Conservation (phyloP, 1,139 yeast genomes). For the Sugiyamaella novakii region DNA sequence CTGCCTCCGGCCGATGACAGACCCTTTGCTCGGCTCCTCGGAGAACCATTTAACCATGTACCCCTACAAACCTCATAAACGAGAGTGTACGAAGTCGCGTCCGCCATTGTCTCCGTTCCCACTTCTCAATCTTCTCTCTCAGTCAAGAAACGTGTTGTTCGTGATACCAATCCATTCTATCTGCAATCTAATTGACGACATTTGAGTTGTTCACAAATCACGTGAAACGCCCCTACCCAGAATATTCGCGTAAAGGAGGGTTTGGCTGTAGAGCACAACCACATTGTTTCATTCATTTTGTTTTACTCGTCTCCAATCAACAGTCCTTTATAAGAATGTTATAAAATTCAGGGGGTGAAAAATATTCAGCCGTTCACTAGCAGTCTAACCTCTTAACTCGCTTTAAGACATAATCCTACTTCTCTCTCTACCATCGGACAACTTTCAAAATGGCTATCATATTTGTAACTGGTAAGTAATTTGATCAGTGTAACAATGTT, state of each 20-base stretch:
- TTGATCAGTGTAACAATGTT: background rate
- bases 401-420: too few relatives aligned
- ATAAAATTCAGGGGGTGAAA: slow-evolving; percentile 8
- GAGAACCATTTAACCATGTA: too few relatives aligned
- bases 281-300: too few relatives aligned
- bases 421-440: background rate
- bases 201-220: slow-evolving; percentile 25
- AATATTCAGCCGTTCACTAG: background rate
- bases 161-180: too few relatives aligned
- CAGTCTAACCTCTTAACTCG: too few relatives aligned
- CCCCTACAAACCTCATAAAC: slow-evolving; percentile 40
- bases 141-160: slow-evolving; percentile 12
- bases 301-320: too few relatives aligned
- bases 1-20: slow-evolving; percentile 12
- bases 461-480: slow-evolving; percentile 24
- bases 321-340: too few relatives aligned
- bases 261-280: too few relatives aligned
- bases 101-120: slow-evolving; percentile 38
- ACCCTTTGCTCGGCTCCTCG: too few relatives aligned
- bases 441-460: slow-evolving; percentile 6
- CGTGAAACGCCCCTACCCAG: slow-evolving; percentile 18
- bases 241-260: too few relatives aligned
- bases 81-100: slow-evolving; percentile 42
- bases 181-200: slow-evolving; percentile 3
- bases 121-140: too few relatives aligned